Percentiles rank a stretch among this genome's conserved stretches.
phyloP scores from a whole-genome alignment of 2,329 filamentous ascomycete species.

The Trichoderma sp. region DNA sequence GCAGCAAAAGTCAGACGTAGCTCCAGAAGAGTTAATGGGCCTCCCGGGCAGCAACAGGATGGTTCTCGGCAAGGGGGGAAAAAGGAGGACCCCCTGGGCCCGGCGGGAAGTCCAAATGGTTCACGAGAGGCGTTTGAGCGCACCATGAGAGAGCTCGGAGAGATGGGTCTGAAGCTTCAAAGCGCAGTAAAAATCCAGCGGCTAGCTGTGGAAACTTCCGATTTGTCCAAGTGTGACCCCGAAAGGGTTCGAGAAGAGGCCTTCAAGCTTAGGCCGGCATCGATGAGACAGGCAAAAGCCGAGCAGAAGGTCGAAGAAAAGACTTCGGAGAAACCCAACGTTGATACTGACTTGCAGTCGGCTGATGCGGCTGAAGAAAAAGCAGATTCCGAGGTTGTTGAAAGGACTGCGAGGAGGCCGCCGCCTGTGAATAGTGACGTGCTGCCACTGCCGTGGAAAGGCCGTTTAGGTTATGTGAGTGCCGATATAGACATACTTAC shows the following conservation, averaged over 20 bases:
- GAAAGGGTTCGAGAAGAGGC: conserved; percentile 13
- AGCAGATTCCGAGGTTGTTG: conserved; percentile 25
- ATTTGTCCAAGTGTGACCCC: conserved; percentile 20
- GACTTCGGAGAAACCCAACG: not conserved
- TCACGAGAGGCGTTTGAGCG: conserved; percentile 35
- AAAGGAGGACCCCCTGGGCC: not conserved
- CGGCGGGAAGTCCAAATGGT: not conserved
- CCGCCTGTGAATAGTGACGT: conserved; percentile 81
- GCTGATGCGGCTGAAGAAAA: conserved; percentile 26
- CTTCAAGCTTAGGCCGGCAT: not conserved
- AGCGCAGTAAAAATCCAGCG: conserved; percentile 46
- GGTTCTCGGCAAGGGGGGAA: not conserved
- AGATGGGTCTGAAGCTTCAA: conserved; percentile 50
- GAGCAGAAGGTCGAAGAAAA: not conserved
- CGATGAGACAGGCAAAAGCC: not conserved
- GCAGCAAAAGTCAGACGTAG: conserved; percentile 29
- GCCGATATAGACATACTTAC: not conserved
- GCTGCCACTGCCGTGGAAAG: conserved; percentile 86
- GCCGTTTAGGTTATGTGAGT: conserved; percentile 77
- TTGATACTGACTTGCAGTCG: conserved; percentile 26
- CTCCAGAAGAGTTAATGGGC: conserved; percentile 26
- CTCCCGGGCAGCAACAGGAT: conserved; percentile 14
- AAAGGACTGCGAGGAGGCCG: conserved; percentile 51
- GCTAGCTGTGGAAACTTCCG: conserved; percentile 44
- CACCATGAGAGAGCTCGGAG: conserved; percentile 45